Evolutionary conservation across 75 land plant genomes (phyloP), one percentile per base, ranked within the genome.

Genomic region (Chamaecyparis obtusa): DNA sequence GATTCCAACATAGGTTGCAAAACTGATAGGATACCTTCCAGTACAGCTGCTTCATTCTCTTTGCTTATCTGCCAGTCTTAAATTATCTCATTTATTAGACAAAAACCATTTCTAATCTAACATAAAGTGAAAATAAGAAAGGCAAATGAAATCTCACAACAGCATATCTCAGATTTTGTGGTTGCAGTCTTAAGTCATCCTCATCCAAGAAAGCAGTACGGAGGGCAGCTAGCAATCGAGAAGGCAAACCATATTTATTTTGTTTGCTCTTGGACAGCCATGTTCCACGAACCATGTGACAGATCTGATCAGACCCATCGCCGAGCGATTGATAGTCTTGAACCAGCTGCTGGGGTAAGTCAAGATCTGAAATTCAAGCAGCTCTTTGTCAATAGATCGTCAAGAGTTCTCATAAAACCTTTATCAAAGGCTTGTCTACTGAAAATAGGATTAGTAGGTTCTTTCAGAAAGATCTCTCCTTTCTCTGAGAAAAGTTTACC

Each of bases 271-370:
- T 92, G 43, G 91, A 93, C 35, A 94, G 72, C 93, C 96, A 92
- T 86, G 94, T 88, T 24, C 91, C 95, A 39, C 96, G 91, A 21
- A 96, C 94, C 95, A 95, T 93, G 83, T 96, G 97, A 76, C 92
- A 88, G 81, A 44, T 77, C 69, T 64, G 9, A 80, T 87, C 54
- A 54, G 71, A 51, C 14, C 15, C 39, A 3, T 86, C 67, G 30
- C 80, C 83, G 7, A 64, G 67, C 4, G 64, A 41, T 5, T 77
- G 88, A 39, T 87, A 44, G 9, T 71, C 24, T 30, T 21, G 33
- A 67, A 67, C 83, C 74, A 89, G 88, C 37, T 69, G 87, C 44
- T 86, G 35, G 33, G 86, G 84, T 69, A 84, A 60, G 69, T 95
- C 96, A 78, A 96, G 60, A 60, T 94, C 97, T 95, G 93, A 86